phyloP scores from a whole-genome alignment of 495 filamentous ascomycete genomes.

The Diplogelasinospora grovesii region DNA sequence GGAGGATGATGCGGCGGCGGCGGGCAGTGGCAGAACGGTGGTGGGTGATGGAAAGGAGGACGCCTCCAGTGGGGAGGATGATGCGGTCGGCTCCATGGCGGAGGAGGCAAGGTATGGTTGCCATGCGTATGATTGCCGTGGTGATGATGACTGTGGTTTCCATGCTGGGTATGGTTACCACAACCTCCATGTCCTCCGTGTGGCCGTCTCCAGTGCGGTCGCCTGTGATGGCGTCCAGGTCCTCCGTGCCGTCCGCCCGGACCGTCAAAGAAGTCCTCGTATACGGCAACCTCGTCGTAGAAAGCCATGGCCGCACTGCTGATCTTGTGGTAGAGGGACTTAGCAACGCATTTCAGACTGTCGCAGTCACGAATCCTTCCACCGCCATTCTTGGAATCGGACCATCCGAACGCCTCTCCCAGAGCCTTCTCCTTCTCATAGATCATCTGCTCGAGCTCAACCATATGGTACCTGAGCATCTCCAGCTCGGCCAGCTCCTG shows the following conservation, averaged over 20 bases:
- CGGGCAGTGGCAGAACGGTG: constrained; percentile 18
- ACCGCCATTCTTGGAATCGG: too few relatives aligned
- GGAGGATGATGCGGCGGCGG: too few relatives aligned
- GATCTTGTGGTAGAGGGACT: constrained; percentile 17
- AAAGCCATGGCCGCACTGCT: constrained; percentile 18
- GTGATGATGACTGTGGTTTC: constrained; percentile 10
- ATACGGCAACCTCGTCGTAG: constrained; percentile 12
- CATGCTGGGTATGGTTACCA: constrained; percentile 20
- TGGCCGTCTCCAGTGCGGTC: constrained; percentile 1
- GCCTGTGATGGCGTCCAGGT: constrained; percentile 11
- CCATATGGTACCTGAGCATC: constrained; percentile 23
- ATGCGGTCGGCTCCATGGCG: constrained; percentile 15
- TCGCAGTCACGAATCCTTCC: too few relatives aligned
- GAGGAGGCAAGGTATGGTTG: constrained; percentile 15
- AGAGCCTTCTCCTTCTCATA: constrained; percentile 20
- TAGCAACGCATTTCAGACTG: constrained; percentile 23
- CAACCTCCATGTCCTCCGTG: constrained; percentile 1
- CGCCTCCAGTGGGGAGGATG: constrained; percentile 8
- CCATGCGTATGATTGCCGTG: constrained; percentile 16
- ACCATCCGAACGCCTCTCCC: constrained; percentile 14
- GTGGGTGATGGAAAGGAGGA: constrained; percentile 10
- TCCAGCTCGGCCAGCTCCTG: constrained; percentile 28
- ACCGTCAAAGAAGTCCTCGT: constrained; percentile 8
- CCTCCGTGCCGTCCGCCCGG: constrained; percentile 9
- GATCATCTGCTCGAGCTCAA: constrained; percentile 26